Evolutionary conservation across 495 filamentous ascomycete species (phyloP).

Genomic region (Extremus antarcticus): DNA sequence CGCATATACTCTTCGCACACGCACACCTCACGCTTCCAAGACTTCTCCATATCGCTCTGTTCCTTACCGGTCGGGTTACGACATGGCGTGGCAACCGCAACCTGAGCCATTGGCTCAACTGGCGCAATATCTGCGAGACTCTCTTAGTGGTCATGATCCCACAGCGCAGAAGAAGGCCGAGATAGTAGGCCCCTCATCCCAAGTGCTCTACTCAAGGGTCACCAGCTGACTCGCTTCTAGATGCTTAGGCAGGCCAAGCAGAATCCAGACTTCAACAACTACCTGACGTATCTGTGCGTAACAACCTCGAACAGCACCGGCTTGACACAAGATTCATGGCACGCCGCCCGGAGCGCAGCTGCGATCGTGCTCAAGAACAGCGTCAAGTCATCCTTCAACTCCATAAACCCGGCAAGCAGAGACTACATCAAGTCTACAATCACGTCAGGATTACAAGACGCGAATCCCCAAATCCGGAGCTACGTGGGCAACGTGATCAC

Average conservation of each 20-base stretch:
- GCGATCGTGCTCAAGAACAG: slow-evolving; percentile 94
- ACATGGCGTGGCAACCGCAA: slow-evolving; percentile 89
- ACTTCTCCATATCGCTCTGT: neutral
- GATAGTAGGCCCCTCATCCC: slow-evolving; percentile 33
- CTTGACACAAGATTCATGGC: slow-evolving; percentile 48
- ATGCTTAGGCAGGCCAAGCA: slow-evolving; percentile 88
- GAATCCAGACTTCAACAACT: slow-evolving; percentile 92
- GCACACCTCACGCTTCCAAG: neutral
- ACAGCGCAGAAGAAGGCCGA: slow-evolving; percentile 72
- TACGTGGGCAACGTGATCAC: slow-evolving; percentile 90
- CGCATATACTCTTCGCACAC: neutral
- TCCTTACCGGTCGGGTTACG: neutral
- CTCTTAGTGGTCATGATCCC: slow-evolving; percentile 70
- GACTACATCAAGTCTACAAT: slow-evolving; percentile 68
- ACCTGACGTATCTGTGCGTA: slow-evolving; percentile 82
- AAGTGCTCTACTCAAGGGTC: too few species aligned
- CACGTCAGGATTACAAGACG: slow-evolving; percentile 68
- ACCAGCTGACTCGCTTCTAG: slow-evolving; percentile 36
- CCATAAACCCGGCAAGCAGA: slow-evolving; percentile 57
- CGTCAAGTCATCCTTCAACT: slow-evolving; percentile 57
- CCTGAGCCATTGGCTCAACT: slow-evolving; percentile 79
- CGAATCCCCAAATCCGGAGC: slow-evolving; percentile 69
- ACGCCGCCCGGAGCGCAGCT: slow-evolving; percentile 70
- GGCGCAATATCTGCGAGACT: slow-evolving; percentile 79
- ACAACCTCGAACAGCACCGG: slow-evolving; percentile 52